Percentiles rank a stretch among this genome's conserved stretches.
Evolutionary conservation across 148 eudicot species (phyloP).

Genomic region (Rhododendron simsii): DNA sequence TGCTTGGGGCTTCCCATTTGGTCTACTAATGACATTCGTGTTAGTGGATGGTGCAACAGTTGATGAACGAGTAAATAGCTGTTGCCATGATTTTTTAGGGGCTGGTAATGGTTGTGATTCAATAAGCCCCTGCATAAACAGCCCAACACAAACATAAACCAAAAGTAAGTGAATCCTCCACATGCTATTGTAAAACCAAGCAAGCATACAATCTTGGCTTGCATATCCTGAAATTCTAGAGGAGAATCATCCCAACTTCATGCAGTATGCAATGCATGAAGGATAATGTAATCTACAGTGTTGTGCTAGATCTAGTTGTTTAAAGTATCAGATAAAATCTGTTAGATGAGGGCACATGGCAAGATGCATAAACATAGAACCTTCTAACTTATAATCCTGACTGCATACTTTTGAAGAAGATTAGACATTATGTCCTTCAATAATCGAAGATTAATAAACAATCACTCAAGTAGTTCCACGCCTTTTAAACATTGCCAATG

Average conservation of each 20-base stretch:
- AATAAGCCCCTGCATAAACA: constrained; percentile 52
- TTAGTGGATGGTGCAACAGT: constrained; percentile 45
- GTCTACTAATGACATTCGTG: constrained; percentile 76
- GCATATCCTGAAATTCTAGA: neutral
- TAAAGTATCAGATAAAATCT: neutral
- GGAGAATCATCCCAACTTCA: neutral
- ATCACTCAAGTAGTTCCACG: neutral
- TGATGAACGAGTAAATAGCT: constrained; percentile 66
- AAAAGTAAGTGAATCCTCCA: constrained; percentile 1
- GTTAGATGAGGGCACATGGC: neutral
- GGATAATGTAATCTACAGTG: neutral
- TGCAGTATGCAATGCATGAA: neutral
- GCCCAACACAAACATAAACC: constrained; percentile 12
- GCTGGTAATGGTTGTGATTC: constrained; percentile 58
- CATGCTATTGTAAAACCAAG: neutral
- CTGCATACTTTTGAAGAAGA: neutral
- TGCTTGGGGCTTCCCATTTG: constrained; percentile 48
- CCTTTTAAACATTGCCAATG: neutral
- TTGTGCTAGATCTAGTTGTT: neutral
- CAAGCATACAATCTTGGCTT: constrained; percentile 1
- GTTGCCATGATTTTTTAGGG: constrained; percentile 91
- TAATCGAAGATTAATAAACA: neutral
- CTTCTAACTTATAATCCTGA: neutral
- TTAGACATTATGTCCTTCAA: neutral
- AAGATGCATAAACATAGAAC: neutral